Base-by-base conservation (phyloP, 805 yeast genomes). In the Hanseniaspora lindneri region DNA sequence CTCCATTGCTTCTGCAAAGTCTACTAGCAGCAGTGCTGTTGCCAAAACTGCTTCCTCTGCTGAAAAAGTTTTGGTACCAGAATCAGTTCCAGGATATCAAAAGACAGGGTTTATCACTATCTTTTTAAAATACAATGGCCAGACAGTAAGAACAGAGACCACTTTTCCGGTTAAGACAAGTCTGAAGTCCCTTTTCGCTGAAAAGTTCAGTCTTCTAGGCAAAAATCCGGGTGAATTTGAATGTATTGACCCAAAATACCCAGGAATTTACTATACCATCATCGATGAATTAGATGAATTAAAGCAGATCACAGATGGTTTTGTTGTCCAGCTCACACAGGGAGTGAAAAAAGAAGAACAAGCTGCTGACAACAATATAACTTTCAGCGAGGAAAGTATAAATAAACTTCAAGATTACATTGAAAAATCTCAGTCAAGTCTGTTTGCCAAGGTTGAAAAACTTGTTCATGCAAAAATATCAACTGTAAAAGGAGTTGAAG, bases 171-270 rank as follows among this genome's bases (percentile, higher is more conserved):
- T 32, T 52, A 62, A 4, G 57, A 64, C 7, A 64, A 64, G 69
- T 78, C 2, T 57, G 83, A 30, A 71, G 92, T 39, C 69, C 86
- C 1, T 65, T 21, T 89, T 89, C 58, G 83, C 88, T 5, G 95
- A 89, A 57, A 83, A 78, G 56, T 88, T 87, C 66, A 85, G 89
- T 2, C 86, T 81, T 3, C 25, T 4, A 7, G 14, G 19, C 11
- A 27, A 17, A 4, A 13, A 36, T 6, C 8, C 16, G 13, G 27
- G 20, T 19, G 28, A 24, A 20, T 85, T 92, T 24, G 82, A 83
- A 56, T 70, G 87, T 5, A 77, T 73, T 52, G 94, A 84, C 52
- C 71, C 74, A 0, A 60, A 65, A 2, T 68, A 73, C 28, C 74
- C 74, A 13, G 39, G 36, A 0, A 71, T 87, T 1, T 71, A 80